Evolutionary conservation across 2,329 filamentous ascomycete genomes (phyloP), one percentile per base, ranked within the genome.

Genomic region (Fusarium sambucinum): DNA sequence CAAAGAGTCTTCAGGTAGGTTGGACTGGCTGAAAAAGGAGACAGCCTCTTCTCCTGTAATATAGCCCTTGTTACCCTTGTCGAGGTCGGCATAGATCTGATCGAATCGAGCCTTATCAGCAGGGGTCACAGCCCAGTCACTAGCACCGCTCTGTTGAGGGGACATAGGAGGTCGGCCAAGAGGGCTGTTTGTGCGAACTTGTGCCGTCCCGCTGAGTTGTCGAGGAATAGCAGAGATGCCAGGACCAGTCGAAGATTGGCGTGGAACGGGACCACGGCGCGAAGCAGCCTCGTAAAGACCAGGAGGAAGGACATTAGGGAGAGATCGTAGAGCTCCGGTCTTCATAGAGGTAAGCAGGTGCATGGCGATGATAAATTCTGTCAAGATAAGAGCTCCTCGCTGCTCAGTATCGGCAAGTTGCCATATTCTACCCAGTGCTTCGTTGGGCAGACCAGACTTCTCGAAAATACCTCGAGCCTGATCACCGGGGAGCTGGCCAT

Each of bases 351-450:
- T 95, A 66, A 99, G 85, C 63, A 99, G 84, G 79, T 99, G 96
- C 96, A 99, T 99, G 45, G 96, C 96, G 75, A 99, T 96, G 76
- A 97, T 92, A 77, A 99, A 99, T 74, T 98, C 96, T 16, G 94
- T 95, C 73, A 90, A 86, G 59, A 94, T 92, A 35, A 99, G 85
- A 32, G 91, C 89, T 51, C 96, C 96, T 54, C 94, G 89, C 80
- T 97, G 94, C 79, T 97, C 94, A 0, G 93, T 96, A 77, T 99
- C 96, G 23, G 94, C 92, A 64, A 99, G 86, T 73, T 92, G 94
- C 96, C 96, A 99, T 82, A 99, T 97, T 71, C 92, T 90, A n/a
- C 94, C 94, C 32, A 99, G 85, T 13, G 92, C 87, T 73, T 98
- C 94, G 77, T 96, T 97, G 7, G 95, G 92, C 66, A 99, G 82